Evolutionary conservation across 2,329 filamentous ascomycete species (phyloP), one percentile per base, ranked within the genome.

Genomic region (Lachnellula suecica): DNA sequence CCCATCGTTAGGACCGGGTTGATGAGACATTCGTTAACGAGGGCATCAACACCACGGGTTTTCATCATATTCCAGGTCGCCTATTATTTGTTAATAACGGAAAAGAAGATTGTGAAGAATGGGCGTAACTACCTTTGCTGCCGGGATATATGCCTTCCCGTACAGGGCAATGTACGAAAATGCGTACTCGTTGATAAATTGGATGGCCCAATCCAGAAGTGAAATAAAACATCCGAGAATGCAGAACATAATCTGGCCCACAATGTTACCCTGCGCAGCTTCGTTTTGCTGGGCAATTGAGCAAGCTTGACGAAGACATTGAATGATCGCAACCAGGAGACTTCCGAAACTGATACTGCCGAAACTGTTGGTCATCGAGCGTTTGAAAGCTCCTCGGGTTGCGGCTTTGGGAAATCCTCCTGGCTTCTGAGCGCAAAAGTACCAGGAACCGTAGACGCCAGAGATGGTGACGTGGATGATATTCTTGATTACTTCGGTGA

Each of bases 121-220:
- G 22, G 34, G 27, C 37, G 15, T 17, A 74, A 74, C 64, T 68
- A 81, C 89, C 72, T 95, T 96, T 31, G 92, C 91, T 0, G 91
- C 89, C 1, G 84, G 78, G 49, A 97, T 81, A 67, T 97, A 97
- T 1, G 88, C 74, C 70, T 95, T 95, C 17, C 93, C 93, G 67
- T 97, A 97, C 0, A 97, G 77, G 0, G 93, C 91, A 65, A 97
- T 96, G 67, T 97, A 91, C 25, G 85, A 91, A 71, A 95, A 96
- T 1, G 91, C 91, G 62, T 95, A 96, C 62, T 91, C 84, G 72
- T 97, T 97, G 72, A 96, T 78, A 65, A 96, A 94, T 59, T 91
- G 79, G 1, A 94, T 83, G 0, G 87, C 87, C 91, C 93, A 97
- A 60, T 96, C 83, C 2, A 97, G 72, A 2, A 96, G 65, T 2